Evolutionary conservation across 1,284 basidiomycete genomes (phyloP).

Genomic region (Ustilago tritici): DNA sequence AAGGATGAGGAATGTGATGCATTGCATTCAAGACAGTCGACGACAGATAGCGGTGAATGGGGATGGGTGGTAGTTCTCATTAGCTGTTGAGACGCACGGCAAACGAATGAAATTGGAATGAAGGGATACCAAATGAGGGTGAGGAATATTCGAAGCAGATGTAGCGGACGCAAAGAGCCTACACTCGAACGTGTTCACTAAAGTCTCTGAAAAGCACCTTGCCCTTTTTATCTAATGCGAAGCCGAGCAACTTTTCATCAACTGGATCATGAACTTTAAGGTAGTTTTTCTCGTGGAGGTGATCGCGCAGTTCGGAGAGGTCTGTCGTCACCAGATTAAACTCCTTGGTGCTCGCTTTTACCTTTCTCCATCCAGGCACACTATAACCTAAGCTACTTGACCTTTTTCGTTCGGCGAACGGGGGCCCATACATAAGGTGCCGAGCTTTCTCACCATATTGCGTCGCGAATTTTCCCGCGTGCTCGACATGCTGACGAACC

Average conservation of each 20-base stretch:
- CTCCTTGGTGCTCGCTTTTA: too few relatives aligned
- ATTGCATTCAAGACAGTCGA: background rate
- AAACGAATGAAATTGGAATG: background rate
- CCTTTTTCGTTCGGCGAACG: background rate
- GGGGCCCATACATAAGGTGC: slow-evolving; percentile 8
- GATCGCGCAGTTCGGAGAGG: too few relatives aligned
- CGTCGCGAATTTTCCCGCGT: background rate
- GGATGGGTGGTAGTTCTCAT: background rate
- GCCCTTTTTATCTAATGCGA: background rate
- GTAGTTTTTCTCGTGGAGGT: background rate
- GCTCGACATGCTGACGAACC: background rate
- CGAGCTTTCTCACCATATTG: background rate
- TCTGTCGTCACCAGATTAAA: rapidly evolving
- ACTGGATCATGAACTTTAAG: background rate
- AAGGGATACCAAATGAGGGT: background rate
- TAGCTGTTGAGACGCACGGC: background rate
- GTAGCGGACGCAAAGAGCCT: background rate
- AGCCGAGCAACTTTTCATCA: background rate
- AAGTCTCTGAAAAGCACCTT: background rate
- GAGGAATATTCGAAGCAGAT: too few relatives aligned
- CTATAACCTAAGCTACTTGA: background rate
- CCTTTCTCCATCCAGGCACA: too few relatives aligned
- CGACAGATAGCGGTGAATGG: background rate
- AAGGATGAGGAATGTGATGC: background rate
- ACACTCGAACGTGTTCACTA: background rate